Evolutionary conservation across 2,329 filamentous ascomycete genomes (phyloP).

Genomic region (Botrytis sinoallii): DNA sequence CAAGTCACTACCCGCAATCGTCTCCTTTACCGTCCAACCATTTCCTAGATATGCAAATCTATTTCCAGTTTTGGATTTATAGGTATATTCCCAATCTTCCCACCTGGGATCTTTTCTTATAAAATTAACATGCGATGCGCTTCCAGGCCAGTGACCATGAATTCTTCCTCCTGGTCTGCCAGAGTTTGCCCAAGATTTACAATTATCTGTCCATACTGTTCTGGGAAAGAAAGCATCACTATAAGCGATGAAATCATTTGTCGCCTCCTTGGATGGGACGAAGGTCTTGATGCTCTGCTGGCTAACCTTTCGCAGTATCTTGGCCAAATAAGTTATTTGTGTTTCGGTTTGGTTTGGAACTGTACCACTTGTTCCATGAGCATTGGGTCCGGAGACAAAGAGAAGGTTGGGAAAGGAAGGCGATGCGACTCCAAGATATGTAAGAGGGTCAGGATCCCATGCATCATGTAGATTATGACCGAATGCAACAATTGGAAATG

Average conservation of each 20-base stretch:
- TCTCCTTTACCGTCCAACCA: conserved; percentile 61
- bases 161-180: conserved; percentile 59
- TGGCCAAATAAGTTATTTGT: conserved; percentile 62
- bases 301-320: conserved; percentile 63
- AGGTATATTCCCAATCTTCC: conserved; percentile 57
- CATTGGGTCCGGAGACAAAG: conserved; percentile 61
- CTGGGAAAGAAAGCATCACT: conserved; percentile 53
- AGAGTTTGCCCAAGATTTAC: conserved; percentile 71
- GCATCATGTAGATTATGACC: conserved; percentile 52
- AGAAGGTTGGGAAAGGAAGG: conserved; percentile 67
- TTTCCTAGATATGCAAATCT: conserved; percentile 63
- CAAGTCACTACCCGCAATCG: conserved; percentile 52
- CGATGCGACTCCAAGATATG: conserved; percentile 61
- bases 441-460: conserved; percentile 61
- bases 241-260: conserved; percentile 63
- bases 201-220: conserved; percentile 58
- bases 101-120: conserved; percentile 55
- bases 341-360: conserved; percentile 66
- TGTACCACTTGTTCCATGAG: conserved; percentile 55
- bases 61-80: conserved; percentile 40
- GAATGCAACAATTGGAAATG: conserved; percentile 57
- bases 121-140: conserved; percentile 58
- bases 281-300: conserved; percentile 65
- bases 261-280: conserved; percentile 52
- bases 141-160: conserved; percentile 68